phyloP scores from a whole-genome alignment of 192 early-diverging fungal genomes.

The Thamnidium elegans region DNA sequence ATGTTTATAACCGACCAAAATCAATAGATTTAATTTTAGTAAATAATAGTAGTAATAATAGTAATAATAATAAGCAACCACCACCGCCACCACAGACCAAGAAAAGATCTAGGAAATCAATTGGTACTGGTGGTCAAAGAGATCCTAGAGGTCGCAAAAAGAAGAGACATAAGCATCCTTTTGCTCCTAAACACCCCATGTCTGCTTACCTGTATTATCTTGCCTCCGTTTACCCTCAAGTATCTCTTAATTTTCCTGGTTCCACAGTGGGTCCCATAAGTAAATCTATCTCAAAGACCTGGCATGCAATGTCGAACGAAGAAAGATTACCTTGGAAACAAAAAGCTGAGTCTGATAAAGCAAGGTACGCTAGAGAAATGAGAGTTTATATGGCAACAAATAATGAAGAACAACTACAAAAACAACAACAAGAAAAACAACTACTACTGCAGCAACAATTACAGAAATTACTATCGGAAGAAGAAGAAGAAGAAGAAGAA shows the following conservation, averaged over 20 bases:
- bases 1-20: no score
- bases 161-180: conserved; percentile 68
- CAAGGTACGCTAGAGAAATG: conserved; percentile 69
- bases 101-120: conserved; percentile 1
- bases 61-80: no score
- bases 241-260: conserved; percentile 62
- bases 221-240: conserved; percentile 60
- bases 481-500: not conserved
- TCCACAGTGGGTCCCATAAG: conserved; percentile 72
- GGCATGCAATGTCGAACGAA: conserved; percentile 56
- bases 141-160: conserved; percentile 54
- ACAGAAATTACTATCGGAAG: conserved; percentile 6
- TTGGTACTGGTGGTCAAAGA: not conserved
- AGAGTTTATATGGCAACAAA: conserved; percentile 35
- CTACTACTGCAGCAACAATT: not conserved
- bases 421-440: not conserved
- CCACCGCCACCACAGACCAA: not conserved
- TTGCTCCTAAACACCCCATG: conserved; percentile 83
- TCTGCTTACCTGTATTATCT: conserved; percentile 81
- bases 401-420: not conserved
- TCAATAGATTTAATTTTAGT: no score
- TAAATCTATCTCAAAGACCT: conserved; percentile 68
- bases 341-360: conserved; percentile 59
- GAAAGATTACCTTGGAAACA: conserved; percentile 51
- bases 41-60: no score